Percentiles rank a stretch among this genome's conserved stretches.
Evolutionary conservation across 208 protist species (phyloP).

Genomic region (Trypanosoma boissoni): DNA sequence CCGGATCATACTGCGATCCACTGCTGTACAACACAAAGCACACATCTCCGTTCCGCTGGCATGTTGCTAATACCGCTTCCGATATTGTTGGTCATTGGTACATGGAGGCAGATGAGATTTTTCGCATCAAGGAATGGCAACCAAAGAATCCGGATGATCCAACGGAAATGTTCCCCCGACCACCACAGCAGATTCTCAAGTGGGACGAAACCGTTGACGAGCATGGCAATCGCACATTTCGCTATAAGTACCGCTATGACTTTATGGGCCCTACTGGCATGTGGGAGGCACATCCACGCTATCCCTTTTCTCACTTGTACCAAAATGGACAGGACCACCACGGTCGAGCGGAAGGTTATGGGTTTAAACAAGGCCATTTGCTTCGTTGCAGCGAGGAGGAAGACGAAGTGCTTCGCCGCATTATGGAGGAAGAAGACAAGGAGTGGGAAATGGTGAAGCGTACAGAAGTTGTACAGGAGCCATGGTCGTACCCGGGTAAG

Average conservation of each 20-base stretch:
- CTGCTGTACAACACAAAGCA: slow-evolving; percentile 91
- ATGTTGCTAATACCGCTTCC: slow-evolving; percentile 69
- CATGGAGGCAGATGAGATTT: slow-evolving; percentile 87
- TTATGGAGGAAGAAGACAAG: slow-evolving; percentile 91
- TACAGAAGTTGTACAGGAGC: slow-evolving; percentile 89
- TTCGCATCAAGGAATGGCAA: slow-evolving; percentile 89
- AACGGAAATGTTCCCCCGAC: slow-evolving; percentile 87
- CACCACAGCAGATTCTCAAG: slow-evolving; percentile 77
- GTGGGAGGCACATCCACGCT: slow-evolving; percentile 89
- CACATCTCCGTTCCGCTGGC: slow-evolving; percentile 89
- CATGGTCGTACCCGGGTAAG: slow-evolving; percentile 89
- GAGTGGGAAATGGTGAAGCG: slow-evolving; percentile 92
- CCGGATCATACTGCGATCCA: slow-evolving; percentile 87
- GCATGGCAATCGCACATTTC: slow-evolving; percentile 88
- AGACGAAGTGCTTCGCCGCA: slow-evolving; percentile 86
- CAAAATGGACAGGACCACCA: slow-evolving; percentile 70
- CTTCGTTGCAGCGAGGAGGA: slow-evolving; percentile 84
- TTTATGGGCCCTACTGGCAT: slow-evolving; percentile 83
- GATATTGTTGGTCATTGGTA: slow-evolving; percentile 92
- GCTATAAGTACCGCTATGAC: slow-evolving; percentile 89
- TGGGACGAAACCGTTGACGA: slow-evolving; percentile 89
- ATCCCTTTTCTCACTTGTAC: slow-evolving; percentile 87
- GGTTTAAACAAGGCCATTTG: slow-evolving; percentile 89
- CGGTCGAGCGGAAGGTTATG: slow-evolving; percentile 77
- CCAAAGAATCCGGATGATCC: slow-evolving; percentile 87